Percentiles rank a stretch among this genome's conserved stretches.
Conservation (phyloP, 208 protist species). For the Crithidia expoeki region DNA sequence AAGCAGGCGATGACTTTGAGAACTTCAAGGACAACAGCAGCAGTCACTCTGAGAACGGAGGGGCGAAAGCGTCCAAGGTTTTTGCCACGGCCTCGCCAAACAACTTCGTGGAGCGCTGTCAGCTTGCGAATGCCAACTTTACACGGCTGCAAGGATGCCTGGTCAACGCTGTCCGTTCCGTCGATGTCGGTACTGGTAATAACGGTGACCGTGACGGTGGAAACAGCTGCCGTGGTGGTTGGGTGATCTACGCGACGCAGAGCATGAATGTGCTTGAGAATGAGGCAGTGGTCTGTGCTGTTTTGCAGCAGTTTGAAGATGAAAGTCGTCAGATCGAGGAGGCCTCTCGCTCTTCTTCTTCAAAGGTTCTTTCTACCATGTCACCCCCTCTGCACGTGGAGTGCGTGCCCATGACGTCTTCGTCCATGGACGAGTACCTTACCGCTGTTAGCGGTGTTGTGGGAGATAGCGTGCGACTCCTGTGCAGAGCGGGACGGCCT, state of each 20-base stretch:
- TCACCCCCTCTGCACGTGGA: conserved; percentile 2
- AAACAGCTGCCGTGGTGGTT: conserved; percentile 42
- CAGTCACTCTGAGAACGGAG: background rate
- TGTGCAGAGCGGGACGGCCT: conserved; percentile 25
- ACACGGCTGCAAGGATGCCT: conserved; percentile 46
- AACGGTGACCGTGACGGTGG: background rate
- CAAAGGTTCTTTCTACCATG: background rate
- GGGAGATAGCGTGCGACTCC: conserved; percentile 15
- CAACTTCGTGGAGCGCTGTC: conserved; percentile 55
- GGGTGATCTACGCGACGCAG: conserved; percentile 93
- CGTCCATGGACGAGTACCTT: background rate
- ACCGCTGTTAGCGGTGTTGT: conserved; percentile 12
- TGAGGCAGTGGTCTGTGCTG: conserved; percentile 91
- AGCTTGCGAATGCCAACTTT: conserved; percentile 46
- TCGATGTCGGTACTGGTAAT: background rate
- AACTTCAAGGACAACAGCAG: background rate
- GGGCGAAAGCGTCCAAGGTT: background rate
- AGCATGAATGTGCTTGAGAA: conserved; percentile 95
- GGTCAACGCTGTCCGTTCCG: conserved; percentile 25
- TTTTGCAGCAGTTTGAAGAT: conserved; percentile 41
- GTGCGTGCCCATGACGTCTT: conserved; percentile 35
- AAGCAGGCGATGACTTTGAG: conserved; percentile 19
- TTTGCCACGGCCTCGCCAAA: conserved; percentile 31
- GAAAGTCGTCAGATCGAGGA: background rate
- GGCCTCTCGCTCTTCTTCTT: no score